Evolutionary conservation across 192 early-diverging fungal species (phyloP), one percentile per base, ranked within the genome.

Genomic region (Backusella australiensis): DNA sequence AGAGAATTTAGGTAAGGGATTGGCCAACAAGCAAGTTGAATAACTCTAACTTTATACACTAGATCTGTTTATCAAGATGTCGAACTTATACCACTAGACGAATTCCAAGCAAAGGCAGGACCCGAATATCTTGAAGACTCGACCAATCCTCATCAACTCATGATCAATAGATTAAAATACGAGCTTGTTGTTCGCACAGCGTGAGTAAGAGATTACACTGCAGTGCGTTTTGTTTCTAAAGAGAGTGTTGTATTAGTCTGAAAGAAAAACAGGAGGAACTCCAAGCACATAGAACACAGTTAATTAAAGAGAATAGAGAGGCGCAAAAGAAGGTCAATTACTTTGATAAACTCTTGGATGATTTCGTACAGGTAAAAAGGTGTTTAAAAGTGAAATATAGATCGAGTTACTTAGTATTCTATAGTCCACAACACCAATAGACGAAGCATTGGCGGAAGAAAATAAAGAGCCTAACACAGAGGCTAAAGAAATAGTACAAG

Each of bases 11-110:
- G 88, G 89, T 90, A 38, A 38, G 9, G 36, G 36, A 81, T 44
- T 44, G 14, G 4, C 34, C 21, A 46, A 77, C 17, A 3, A 7
- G 2, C 8, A 4, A 34, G 34, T 12, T 14, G 12, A 32, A 35
- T 23, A 15, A 34, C 77, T 19, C 59, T 81, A 75, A 63, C 32
- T 19, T 72, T n/a, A 23, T 5, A 56, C 17, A 49, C 0, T 9
- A 89, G 87, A 72, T 86, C 88, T 4, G 82, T 88, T 29, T 89
- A 89, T 80, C 84, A 89, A 75, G 78, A 88, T 52, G 73, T 89
- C 34, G 77, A 87, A 6, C 74, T 86, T 42, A 74, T 83, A 46
- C 72, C 85, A 14, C 76, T 85, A 29, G 81, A 87, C 19, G 82
- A 83, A 52, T 83, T 88, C 44, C 8, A 72, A 42, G 35, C 65